Base-by-base conservation (phyloP, 106 monocot species). In the Dendrobium officinale region DNA sequence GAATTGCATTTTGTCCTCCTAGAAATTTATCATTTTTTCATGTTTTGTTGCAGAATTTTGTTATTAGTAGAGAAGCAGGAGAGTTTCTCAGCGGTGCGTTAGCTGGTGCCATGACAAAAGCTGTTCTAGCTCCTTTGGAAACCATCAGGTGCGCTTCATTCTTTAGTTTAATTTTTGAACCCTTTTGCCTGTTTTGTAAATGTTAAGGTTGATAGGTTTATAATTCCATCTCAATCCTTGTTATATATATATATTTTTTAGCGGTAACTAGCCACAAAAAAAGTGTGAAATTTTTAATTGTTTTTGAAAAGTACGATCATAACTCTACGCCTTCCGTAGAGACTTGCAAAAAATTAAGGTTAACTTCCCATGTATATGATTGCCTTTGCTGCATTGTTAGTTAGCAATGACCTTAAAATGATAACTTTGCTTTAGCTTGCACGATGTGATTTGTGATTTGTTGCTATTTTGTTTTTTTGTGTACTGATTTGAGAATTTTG, bases 81-180 rank as follows among this genome's bases (percentile, higher is more conserved):
- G 95, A 96, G 79, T 91, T 96, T 74, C 59, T 91, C 20, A 96
- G 95, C 47, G 95, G 93, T 17, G 95, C 93, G 73, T 85, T 96
- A 61, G 93, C 95, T 77, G 95, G 95, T 82, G 95, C 93, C 40
- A 93, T 96, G 95, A 72, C 93, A 15, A 96, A 96, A 86, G 95
- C 95, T 79, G 84, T 96, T 72, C 80, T 96, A 42, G 93, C 95
- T 73, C 95, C 95, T 16, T 80, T 96, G 8, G 95, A 96, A 83
- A 96, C 95, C 7, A 88, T 95, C 77, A 88, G 95, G 95, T 90
- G 37, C 44, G 11, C 47, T 45, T 4, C 49, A 78, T 40, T 75
- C 55, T 68, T 11, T 33, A n/a, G 3, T 13, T 70, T n/a, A 42
- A 20, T 42, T 74, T 51, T 31, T 17, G 37, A 33, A 3, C n/a